Evolutionary conservation across 257 asterid species (phyloP).

Genomic region (Orobanche coerulescens): DNA sequence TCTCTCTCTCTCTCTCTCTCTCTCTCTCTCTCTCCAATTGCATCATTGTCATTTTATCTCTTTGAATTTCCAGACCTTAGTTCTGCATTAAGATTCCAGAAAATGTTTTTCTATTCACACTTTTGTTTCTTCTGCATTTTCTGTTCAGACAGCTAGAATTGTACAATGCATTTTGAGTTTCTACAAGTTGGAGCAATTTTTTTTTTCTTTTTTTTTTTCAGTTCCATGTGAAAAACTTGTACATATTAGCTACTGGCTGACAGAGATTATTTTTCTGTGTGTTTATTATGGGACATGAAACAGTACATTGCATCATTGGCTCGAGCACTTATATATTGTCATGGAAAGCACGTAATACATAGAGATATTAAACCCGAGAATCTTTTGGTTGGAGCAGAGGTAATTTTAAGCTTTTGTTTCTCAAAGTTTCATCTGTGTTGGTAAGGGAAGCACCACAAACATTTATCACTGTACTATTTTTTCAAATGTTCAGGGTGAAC

Average conservation of each 20-base stretch:
- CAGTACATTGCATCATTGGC: conserved; percentile 78
- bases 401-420: conserved; percentile 19
- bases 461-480: conserved; percentile 10
- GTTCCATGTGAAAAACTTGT: not conserved
- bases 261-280: not conserved
- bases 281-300: conserved; percentile 17
- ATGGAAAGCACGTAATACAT: conserved; percentile 82
- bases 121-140: not conserved
- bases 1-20: too few relatives aligned
- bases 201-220: too few relatives aligned
- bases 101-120: not conserved
- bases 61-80: not conserved
- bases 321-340: conserved; percentile 75
- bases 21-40: not conserved
- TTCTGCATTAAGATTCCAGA: not conserved
- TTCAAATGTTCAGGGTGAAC: conserved; percentile 54
- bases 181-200: too few relatives aligned
- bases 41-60: not conserved
- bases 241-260: conserved; percentile 15
- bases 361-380: conserved; percentile 85
- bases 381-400: conserved; percentile 77
- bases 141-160: not conserved
- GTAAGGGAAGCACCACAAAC: not conserved
- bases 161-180: not conserved
- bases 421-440: conserved; percentile 25